Evolutionary conservation across 2,329 filamentous ascomycete genomes (phyloP), one percentile per base, ranked within the genome.

Genomic region (Sordariomycetes sp.): DNA sequence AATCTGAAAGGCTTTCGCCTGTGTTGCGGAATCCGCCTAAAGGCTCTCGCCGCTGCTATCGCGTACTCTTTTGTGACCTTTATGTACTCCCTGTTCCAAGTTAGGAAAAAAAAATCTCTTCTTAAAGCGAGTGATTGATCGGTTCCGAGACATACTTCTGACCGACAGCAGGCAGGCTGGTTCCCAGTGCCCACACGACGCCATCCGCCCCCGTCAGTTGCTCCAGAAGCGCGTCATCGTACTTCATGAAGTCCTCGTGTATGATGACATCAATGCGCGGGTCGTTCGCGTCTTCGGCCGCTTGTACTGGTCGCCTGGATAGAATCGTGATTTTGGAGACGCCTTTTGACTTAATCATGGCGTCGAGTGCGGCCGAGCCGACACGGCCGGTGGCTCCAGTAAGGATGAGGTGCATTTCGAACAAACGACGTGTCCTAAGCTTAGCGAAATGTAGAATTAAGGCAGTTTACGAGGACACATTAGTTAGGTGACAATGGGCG

Each of bases 141-240:
- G 45, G 45, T 10, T 24, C 2, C 12, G 10, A 22, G 45, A 65
- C 76, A 60, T 64, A 84, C 77, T 85, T 80, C 60, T 79, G 81
- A 58, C 65, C 65, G 8, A 88, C 84, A 48, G 76, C 70, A 12
- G 68, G 80, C 63, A 84, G 78, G 60, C 79, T 82, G 53, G 84
- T 81, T 0, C 87, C 87, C 52, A 86, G 73, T 0, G 87, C 86
- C 87, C 87, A 91, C 1, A 90, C 83, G 59, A 82, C 86, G 1
- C 83, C 86, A 8, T 77, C 71, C 0, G 86, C 87, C 24, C 80
- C 86, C 56, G 76, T 74, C 0, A 91, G 72, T 64, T 84, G 73
- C 25, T 69, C 61, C 10, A 90, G 73, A 2, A 89, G 62, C 0
- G 74, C 72, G 0, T 76, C 63, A 39, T 79, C 76, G 65, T 89